Conservation (phyloP, 352 stramenopile species). For the Aphanomyces stellatus region DNA sequence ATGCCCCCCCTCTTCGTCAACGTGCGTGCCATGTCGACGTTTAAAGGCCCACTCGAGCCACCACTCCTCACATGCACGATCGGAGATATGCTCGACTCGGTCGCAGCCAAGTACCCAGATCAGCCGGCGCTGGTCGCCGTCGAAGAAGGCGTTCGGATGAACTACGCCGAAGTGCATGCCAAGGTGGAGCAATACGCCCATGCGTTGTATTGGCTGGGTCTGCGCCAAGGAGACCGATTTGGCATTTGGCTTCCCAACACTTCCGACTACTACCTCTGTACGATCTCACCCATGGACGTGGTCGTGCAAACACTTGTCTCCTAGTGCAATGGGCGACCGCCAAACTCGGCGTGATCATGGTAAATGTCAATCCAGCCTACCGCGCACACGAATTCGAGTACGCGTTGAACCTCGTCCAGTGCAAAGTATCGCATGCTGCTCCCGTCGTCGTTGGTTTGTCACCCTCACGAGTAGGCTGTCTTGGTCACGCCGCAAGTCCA, state of each 20-base stretch:
- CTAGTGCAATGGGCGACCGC: constrained; percentile 18
- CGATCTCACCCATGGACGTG: background rate
- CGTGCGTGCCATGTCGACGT: constrained; percentile 8
- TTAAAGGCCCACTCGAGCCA: background rate
- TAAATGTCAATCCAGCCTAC: constrained; percentile 21
- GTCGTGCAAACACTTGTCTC: background rate
- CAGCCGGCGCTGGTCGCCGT: constrained; percentile 11
- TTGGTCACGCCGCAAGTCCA: constrained; percentile 15
- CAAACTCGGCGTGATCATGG: constrained; percentile 18
- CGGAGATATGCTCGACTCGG: constrained; percentile 11
- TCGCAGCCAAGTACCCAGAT: background rate
- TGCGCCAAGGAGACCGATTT: constrained; percentile 12
- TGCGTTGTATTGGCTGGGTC: constrained; percentile 10
- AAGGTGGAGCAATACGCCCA: constrained; percentile 8
- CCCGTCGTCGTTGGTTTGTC: background rate
- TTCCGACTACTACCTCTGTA: constrained; percentile 20
- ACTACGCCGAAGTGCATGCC: constrained; percentile 11
- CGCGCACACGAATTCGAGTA: constrained; percentile 20
- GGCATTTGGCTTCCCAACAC: constrained; percentile 19
- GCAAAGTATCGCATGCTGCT: constrained; percentile 9
- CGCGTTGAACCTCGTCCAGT: constrained; percentile 19
- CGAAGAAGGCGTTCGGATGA: constrained; percentile 18
- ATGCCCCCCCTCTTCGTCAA: too few species aligned
- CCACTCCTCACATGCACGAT: constrained; percentile 13
- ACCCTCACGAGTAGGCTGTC: constrained; percentile 2